These are phyloP conservation scores for Hypoxylon perforatum DNA, from an alignment of 495 filamentous ascomycete genomes.

Conservation along the genomic window DNA sequence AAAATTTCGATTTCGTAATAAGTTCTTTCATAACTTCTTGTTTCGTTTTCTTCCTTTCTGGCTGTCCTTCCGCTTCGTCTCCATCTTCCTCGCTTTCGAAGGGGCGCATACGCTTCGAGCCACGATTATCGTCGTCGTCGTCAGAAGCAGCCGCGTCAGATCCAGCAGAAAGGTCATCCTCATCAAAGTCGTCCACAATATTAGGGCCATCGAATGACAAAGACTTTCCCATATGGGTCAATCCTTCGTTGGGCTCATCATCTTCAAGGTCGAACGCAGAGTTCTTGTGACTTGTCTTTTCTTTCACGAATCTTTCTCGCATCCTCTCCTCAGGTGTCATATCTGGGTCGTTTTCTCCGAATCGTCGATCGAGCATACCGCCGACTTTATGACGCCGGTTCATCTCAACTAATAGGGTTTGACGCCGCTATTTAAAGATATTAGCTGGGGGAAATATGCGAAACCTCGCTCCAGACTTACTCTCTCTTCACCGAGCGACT, in stretches of 20 bases:
- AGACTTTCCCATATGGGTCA: constrained; percentile 86
- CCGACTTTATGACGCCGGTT: constrained; percentile 87
- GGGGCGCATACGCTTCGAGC: constrained; percentile 68
- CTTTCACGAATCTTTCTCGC: constrained; percentile 86
- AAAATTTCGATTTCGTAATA: constrained; percentile 94
- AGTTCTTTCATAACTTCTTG: constrained; percentile 97
- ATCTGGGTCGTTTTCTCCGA: constrained; percentile 93
- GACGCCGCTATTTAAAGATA: constrained; percentile 65
- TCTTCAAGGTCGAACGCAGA: constrained; percentile 93
- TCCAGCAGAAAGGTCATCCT: constrained; percentile 65
- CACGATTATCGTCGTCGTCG: constrained; percentile 60
- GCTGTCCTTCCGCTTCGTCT: constrained; percentile 64
- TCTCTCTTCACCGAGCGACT: constrained; percentile 86
- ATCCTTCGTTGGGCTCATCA: constrained; percentile 72
- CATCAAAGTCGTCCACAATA: constrained; percentile 77
- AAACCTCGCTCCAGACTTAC: constrained; percentile 59
- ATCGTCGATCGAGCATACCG: constrained; percentile 90
- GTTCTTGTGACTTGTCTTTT: constrained; percentile 78
- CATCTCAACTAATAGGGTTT: constrained; percentile 87
- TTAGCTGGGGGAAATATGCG: not conserved
- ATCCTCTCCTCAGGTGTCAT: constrained; percentile 96
- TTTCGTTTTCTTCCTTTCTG: constrained; percentile 89
- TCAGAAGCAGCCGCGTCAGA: constrained; percentile 56
- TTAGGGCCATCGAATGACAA: constrained; percentile 69
- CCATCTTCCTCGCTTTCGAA: constrained; percentile 56